Evolutionary conservation across 1,139 yeast species (phyloP).

Genomic region (Hyphopichia fennica): DNA sequence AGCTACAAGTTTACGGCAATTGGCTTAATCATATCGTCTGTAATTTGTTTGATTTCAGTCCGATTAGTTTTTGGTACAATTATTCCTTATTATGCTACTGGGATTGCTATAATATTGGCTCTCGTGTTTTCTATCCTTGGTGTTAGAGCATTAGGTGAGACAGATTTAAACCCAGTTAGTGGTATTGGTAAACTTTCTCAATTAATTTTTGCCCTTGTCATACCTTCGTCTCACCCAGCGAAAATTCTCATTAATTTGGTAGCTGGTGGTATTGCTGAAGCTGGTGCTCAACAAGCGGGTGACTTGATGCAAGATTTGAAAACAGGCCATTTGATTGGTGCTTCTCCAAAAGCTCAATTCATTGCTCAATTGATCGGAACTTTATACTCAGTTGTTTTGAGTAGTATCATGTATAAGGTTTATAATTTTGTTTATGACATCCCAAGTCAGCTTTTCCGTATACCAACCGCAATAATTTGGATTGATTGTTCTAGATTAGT

Average conservation of each 20-base stretch:
- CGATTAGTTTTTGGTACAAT: conserved; percentile 65
- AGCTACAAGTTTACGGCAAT: conserved; percentile 47
- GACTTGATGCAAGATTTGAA: conserved; percentile 96
- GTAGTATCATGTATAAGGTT: conserved; percentile 77
- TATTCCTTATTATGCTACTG: conserved; percentile 70
- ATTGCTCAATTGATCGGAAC: conserved; percentile 89
- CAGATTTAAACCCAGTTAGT: conserved; percentile 94
- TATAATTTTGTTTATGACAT: conserved; percentile 81
- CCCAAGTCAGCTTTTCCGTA: conserved; percentile 76
- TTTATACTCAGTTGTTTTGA: conserved; percentile 72
- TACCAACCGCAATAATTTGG: conserved; percentile 97
- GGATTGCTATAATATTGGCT: conserved; percentile 72
- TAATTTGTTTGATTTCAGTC: conserved; percentile 66
- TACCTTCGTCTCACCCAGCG: conserved; percentile 78
- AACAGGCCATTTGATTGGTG: conserved; percentile 90
- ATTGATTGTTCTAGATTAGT: conserved; percentile 92
- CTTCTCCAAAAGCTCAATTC: conserved; percentile 91
- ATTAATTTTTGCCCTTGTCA: conserved; percentile 74
- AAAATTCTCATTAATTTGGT: conserved; percentile 80
- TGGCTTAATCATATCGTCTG: conserved; percentile 66
- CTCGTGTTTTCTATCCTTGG: conserved; percentile 79
- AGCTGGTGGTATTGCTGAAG: conserved; percentile 97
- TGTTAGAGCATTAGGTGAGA: conserved; percentile 92
- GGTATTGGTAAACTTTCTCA: conserved; percentile 96
- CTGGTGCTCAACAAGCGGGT: conserved; percentile 99